Evolutionary conservation across 495 filamentous ascomycete genomes (phyloP), one percentile per base, ranked within the genome.

Genomic region (Achaetomiella virescens): DNA sequence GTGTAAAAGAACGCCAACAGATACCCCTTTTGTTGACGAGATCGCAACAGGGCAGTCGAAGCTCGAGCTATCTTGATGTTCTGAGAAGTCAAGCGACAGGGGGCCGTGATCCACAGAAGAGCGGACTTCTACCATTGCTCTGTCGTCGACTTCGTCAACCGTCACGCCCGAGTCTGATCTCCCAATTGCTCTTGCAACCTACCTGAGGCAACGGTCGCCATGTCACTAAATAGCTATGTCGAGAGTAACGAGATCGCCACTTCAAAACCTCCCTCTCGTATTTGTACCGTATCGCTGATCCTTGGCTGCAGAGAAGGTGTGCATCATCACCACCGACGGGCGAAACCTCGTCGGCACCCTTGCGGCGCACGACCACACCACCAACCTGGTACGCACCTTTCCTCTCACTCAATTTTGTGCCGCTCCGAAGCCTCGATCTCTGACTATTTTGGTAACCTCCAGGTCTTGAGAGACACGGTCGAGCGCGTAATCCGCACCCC

Each of bases 311-410:
- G 93, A 96, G 68, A 92, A 88, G 68, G 89, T 98, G 48, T 79
- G 90, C 47, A 84, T 98, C 63, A 76, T 98, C 62, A 98, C 93
- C 42, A 86, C 87, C 57, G 95, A 97, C 71, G 93, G 92, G 49
- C 88, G 93, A 61, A 95, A 85, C 15, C 77, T 97, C 37, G 82
- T 88, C 51, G 93, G 93, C 27, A 87, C 74, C 2, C 84, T 98
- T 20, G 73, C 92, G 40, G 87, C 86, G n/a, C 88, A 85, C 65
- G 93, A 98, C 71, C 87, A 95, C 69, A 80, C 86, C 55, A 97
- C 93, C 41, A 98, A 98, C 71, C 75, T 97, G 58, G 91, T 81
- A 66, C 22, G 70, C 52, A 21, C 10, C 22, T 44, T 22, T 37
- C 6, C 35, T 31, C 22, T 24, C 22, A 7, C n/a, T 15, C 7